These are phyloP conservation scores for Clausena lansium DNA, from an alignment of 345 rosid species.

Conservation along the genomic window DNA sequence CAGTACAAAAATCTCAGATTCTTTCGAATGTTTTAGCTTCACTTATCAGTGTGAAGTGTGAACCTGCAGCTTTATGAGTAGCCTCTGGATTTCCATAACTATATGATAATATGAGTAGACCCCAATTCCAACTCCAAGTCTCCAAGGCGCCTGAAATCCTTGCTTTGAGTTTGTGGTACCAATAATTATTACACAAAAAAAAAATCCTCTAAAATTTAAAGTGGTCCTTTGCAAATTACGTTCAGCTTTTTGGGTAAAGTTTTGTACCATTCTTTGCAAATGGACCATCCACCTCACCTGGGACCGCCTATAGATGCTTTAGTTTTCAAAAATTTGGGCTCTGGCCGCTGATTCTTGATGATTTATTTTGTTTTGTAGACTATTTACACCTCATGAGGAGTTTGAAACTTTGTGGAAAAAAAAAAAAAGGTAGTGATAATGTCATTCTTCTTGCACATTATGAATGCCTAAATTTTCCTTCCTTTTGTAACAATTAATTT, in stretches of 20 bases:
- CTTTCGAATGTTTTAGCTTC: neutral
- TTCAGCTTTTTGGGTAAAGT: neutral
- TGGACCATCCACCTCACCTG: neutral
- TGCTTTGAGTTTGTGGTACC: neutral
- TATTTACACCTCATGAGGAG: neutral
- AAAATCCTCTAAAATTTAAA: neutral
- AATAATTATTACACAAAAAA: neutral
- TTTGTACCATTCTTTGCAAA: neutral
- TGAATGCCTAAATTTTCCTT: neutral
- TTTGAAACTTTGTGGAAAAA: neutral
- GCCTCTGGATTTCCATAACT: constrained; percentile 24
- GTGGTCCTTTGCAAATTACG: constrained; percentile 2
- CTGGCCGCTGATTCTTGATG: neutral
- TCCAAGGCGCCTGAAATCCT: constrained; percentile 21
- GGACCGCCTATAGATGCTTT: neutral
- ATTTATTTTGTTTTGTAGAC: neutral
- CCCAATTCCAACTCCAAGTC: constrained; percentile 14
- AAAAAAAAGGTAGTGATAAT: neutral
- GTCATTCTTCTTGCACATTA: neutral
- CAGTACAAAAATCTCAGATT: neutral
- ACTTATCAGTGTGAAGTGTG: neutral
- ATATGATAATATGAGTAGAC: constrained; percentile 17
- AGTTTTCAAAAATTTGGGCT: neutral
- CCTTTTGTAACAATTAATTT: no score
- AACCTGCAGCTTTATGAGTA: neutral